These are phyloP conservation scores for Saccharomyces eubayanus DNA, from an alignment of 805 yeast genomes.

Conservation along the genomic window DNA sequence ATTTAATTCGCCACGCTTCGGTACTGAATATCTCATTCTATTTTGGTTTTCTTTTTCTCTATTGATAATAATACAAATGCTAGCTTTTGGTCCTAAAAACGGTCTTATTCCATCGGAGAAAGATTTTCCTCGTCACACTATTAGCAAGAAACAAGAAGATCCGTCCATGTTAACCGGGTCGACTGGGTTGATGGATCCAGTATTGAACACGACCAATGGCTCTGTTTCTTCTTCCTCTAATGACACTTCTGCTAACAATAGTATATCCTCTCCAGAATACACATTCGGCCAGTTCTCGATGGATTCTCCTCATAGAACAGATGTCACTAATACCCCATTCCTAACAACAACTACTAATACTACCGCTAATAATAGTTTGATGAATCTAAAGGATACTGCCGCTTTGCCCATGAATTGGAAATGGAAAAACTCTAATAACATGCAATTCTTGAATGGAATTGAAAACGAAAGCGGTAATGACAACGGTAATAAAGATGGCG, in stretches of 20 bases:
- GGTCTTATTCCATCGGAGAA: not conserved
- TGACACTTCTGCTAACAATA: not conserved
- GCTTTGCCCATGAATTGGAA: not conserved
- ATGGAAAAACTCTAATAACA: not conserved
- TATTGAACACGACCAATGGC: constrained; percentile 2
- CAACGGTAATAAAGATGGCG: not conserved
- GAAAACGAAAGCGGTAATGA: not conserved
- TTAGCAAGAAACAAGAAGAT: not conserved
- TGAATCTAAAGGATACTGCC: not conserved
- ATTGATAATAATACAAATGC: not conserved
- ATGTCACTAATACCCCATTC: constrained; percentile 2
- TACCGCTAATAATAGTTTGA: constrained; percentile 1
- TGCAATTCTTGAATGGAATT: not conserved
- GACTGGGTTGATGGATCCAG: not conserved
- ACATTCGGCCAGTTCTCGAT: constrained; percentile 3
- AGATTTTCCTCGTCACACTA: not conserved
- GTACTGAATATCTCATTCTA: not conserved
- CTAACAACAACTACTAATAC: not conserved
- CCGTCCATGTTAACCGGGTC: not conserved
- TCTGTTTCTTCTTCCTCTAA: constrained; percentile 3
- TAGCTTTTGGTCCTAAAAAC: not conserved
- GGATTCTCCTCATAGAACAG: constrained; percentile 3
- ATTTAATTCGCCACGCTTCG: not conserved
- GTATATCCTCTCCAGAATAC: constrained; percentile 7
- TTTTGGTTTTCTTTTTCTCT: not conserved